Evolutionary conservation across 1,139 yeast genomes (phyloP).

Genomic region (Suhomyces wounanorum): DNA sequence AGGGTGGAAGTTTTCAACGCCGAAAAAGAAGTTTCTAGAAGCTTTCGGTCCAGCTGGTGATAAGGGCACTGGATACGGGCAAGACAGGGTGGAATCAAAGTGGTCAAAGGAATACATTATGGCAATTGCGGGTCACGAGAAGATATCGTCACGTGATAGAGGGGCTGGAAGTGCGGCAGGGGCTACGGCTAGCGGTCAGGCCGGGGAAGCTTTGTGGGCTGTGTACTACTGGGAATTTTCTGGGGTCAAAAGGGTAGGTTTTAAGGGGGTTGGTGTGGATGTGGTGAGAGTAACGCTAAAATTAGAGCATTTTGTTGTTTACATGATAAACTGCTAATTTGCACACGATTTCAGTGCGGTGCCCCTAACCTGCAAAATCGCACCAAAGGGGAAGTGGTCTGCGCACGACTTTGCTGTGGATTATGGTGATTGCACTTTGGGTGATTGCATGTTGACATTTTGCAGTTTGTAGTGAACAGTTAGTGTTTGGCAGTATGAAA

Average conservation of each 20-base stretch:
- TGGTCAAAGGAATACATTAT: not conserved
- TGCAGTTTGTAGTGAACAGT: not conserved
- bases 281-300: too few species aligned
- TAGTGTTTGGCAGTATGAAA: not conserved
- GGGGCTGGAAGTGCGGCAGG: conserved; percentile 4
- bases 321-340: not conserved
- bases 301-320: too few species aligned
- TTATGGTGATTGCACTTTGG: not conserved
- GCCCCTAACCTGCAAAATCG: not conserved
- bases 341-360: not conserved
- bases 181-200: not conserved
- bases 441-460: not conserved
- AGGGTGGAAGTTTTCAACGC: not conserved
- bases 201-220: too few species aligned
- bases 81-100: conserved; percentile 1
- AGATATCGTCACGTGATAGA: conserved; percentile 1
- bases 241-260: too few species aligned
- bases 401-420: not conserved
- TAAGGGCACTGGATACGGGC: not conserved
- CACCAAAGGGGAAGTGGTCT: not conserved
- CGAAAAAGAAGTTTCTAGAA: not conserved
- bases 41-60: not conserved
- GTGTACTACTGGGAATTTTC: too few species aligned
- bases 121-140: conserved; percentile 3
- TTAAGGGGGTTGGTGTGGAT: too few species aligned